A percentile compares a stretch with the other conserved stretches of the same genome.
Conservation (phyloP, 208 protist species). For the Leishmania martiniquensis region DNA sequence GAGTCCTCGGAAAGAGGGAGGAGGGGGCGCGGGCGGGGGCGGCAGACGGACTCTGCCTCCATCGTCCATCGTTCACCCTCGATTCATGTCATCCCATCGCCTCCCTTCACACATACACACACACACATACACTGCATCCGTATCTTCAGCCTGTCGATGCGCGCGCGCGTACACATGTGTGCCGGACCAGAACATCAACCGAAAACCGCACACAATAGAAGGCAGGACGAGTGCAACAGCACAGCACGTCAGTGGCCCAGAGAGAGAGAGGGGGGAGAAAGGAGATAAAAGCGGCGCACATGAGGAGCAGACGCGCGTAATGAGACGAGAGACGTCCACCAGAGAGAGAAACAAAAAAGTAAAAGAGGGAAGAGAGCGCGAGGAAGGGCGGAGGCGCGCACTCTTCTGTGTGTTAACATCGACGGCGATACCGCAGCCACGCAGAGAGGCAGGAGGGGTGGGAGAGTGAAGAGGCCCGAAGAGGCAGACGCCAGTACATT, state of each 20-base stretch:
- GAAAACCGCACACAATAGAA: background rate
- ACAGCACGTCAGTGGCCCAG: background rate
- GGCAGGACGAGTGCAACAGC: background rate
- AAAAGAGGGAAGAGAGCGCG: background rate
- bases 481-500: background rate
- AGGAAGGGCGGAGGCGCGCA: background rate
- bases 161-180: no score
- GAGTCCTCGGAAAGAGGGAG: background rate
- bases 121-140: background rate
- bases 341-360: background rate
- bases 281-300: background rate
- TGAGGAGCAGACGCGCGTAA: background rate
- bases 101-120: background rate
- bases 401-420: background rate
- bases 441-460: background rate
- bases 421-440: background rate
- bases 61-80: background rate
- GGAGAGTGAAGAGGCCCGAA: background rate
- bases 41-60: background rate
- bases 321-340: no score
- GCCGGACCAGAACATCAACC: no score
- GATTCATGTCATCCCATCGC: background rate
- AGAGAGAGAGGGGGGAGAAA: background rate
- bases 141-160: background rate
- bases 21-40: no score